Evolutionary conservation across 805 yeast genomes (phyloP), one percentile per base, ranked within the genome.

Genomic region (Schwanniomyces polymorphus): DNA sequence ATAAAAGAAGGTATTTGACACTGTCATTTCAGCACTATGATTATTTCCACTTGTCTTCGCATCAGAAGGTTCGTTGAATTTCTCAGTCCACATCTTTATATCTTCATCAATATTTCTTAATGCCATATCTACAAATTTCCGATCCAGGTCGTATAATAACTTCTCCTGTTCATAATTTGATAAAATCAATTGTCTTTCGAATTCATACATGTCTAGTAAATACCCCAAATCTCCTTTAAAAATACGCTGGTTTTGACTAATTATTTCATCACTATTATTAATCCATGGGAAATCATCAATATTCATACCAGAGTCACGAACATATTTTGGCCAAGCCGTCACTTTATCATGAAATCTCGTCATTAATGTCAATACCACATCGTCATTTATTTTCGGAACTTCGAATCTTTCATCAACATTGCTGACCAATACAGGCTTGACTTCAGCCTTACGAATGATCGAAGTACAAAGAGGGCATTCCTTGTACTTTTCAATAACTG

Each of bases 391-490:
- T 39, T 70, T 72, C 0, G 95, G 91, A 0, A 68, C 69, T 47
- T 81, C 88, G 48, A 79, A 78, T 38, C 80, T 66, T 44, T 79
- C 84, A 49, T 81, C 84, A 7, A 76, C 64, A 10, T 64, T 63
- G 28, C 73, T 73, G 8, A 68, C 61, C 40, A 80, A 57, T 0
- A 88, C 97, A 0, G 96, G 91, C 46, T 84, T 78, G 8, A 85
- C 71, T 43, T 81, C 84, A 23, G 77, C 75, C 18, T 76, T 76
- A 25, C 81, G 68, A 12, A 74, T 72, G 8, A 72, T 57, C 41
- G 82, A 81, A 4, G 83, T 74, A 65, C 97, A 91, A 23, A 91
- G 65, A 0, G 97, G 97, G 63, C 97, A 91, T 39, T 82, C 88
- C 44, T 81, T 82, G 47, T 77, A 75, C 57, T 78, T 81, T 50